phyloP scores from a whole-genome alignment of 2,329 filamentous ascomycete genomes.

The Rhytidhysteron rufulum region DNA sequence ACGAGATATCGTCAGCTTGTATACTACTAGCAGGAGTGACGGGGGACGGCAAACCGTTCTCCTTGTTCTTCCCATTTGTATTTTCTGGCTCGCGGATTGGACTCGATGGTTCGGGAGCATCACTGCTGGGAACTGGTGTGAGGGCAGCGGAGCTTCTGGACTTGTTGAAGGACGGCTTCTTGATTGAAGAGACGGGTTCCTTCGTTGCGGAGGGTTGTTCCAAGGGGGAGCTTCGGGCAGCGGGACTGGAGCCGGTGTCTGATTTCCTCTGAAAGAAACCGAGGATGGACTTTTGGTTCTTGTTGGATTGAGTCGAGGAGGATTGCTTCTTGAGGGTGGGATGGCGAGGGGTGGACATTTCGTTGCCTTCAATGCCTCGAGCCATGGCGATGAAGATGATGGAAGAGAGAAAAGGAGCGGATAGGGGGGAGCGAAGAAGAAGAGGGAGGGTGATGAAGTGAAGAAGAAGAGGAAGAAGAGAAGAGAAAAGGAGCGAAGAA shows the following conservation, averaged over 20 bases:
- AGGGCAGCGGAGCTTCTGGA: slow-evolving; percentile 43
- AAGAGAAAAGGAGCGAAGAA: too few species aligned
- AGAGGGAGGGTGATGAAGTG: too few species aligned
- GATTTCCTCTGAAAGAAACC: slow-evolving; percentile 71
- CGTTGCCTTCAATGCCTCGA: slow-evolving; percentile 45
- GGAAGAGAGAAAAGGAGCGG: not conserved
- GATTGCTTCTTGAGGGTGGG: slow-evolving; percentile 45
- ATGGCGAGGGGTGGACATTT: slow-evolving; percentile 42
- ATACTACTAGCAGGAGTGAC: slow-evolving; percentile 30
- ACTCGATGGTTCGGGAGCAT: slow-evolving; percentile 63
- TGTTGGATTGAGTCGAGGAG: slow-evolving; percentile 46
- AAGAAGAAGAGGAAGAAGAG: too few species aligned
- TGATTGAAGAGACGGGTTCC: slow-evolving; percentile 24
- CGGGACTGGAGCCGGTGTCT: slow-evolving; percentile 44
- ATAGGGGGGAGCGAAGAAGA: not conserved
- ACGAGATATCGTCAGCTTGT: slow-evolving; percentile 39
- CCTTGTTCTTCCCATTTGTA: slow-evolving; percentile 48
- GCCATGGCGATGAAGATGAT: slow-evolving; percentile 28
- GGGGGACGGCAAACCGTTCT: slow-evolving; percentile 47
- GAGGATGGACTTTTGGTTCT: slow-evolving; percentile 68
- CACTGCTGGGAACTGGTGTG: slow-evolving; percentile 79
- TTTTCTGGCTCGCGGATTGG: slow-evolving; percentile 58
- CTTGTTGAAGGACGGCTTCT: slow-evolving; percentile 30
- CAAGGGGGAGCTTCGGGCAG: slow-evolving; percentile 22
- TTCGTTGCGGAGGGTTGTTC: slow-evolving; percentile 17